Percentiles rank a stretch among this genome's conserved stretches.
phyloP scores from a whole-genome alignment of 768 basidiomycete species.

The Sporobolomyces phaffii region DNA sequence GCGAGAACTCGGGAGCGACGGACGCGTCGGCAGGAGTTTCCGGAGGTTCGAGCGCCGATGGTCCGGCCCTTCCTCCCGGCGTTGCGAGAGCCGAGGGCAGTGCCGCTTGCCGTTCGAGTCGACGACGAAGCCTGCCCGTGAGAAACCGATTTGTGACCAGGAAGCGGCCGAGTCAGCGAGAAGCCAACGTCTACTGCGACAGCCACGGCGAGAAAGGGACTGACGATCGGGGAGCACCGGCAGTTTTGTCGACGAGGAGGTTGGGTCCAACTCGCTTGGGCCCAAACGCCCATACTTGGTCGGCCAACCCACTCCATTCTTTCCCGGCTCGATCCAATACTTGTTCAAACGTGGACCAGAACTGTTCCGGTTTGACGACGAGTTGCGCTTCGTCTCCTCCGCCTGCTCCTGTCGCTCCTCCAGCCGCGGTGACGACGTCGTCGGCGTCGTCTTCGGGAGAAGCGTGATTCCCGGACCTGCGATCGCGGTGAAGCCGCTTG shows the following conservation, averaged over 20 bases:
- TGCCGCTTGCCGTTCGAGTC: conserved; percentile 29
- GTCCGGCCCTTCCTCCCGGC: too few relatives aligned
- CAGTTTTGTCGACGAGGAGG: conserved; percentile 65
- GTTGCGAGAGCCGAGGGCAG: conserved; percentile 30
- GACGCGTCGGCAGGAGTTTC: neutral
- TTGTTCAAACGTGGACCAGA: conserved; percentile 66
- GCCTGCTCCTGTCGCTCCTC: conserved; percentile 33
- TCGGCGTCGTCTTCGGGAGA: conserved; percentile 19
- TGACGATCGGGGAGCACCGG: conserved; percentile 45
- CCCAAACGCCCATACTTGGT: conserved; percentile 84
- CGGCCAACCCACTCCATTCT: conserved; percentile 70
- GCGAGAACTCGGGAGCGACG: conserved; percentile 12
- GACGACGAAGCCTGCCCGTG: conserved; percentile 31
- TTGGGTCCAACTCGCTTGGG: conserved; percentile 81
- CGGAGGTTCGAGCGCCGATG: conserved; percentile 11
- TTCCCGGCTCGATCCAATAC: conserved; percentile 62
- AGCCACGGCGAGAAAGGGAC: neutral
- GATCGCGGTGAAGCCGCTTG: conserved; percentile 56
- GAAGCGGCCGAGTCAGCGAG: too few relatives aligned
- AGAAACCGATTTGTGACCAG: neutral
- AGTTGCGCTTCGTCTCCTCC: conserved; percentile 42
- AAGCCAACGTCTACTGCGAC: too few relatives aligned
- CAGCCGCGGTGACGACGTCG: conserved; percentile 22
- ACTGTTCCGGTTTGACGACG: conserved; percentile 63
- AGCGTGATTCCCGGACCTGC: too few relatives aligned